Percentiles rank a stretch among this genome's conserved stretches.
Evolutionary conservation across 23 red algal species (phyloP).

Genomic region (Cyanidium caldarium): DNA sequence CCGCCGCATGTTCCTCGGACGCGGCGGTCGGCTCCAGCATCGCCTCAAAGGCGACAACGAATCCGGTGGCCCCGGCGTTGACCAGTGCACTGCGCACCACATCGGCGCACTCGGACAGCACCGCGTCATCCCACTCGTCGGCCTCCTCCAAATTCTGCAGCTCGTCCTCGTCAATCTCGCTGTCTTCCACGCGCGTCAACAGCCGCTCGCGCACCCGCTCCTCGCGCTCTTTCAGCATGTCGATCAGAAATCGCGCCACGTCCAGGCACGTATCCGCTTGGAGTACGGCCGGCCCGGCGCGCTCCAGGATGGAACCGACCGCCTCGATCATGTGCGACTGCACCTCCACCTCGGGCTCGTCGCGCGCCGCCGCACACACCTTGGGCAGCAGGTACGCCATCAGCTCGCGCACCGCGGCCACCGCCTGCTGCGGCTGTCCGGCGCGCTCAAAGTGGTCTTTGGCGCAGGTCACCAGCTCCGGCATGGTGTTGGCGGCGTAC

Average conservation of each 20-base stretch:
- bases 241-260: constrained; percentile 24
- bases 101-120: constrained; percentile 20
- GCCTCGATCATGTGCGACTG: constrained; percentile 57
- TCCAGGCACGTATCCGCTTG: constrained; percentile 11
- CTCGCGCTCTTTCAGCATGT: constrained; percentile 45
- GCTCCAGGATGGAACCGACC: constrained; percentile 23
- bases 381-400: constrained; percentile 44
- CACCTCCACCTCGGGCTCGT: constrained; percentile 83
- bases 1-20: neutral
- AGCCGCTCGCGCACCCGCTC: constrained; percentile 15
- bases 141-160: constrained; percentile 20
- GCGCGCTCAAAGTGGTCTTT: constrained; percentile 34
- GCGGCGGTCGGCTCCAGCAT: neutral
- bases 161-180: constrained; percentile 26
- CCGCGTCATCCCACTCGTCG: constrained; percentile 76
- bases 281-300: constrained; percentile 26
- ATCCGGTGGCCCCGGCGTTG: constrained; percentile 14
- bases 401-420: neutral
- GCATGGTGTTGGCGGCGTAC: constrained; percentile 53
- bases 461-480: constrained; percentile 58
- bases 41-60: constrained; percentile 31
- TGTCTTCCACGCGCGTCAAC: neutral
- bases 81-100: constrained; percentile 21
- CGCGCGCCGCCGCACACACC: constrained; percentile 41
- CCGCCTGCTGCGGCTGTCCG: constrained; percentile 16